Percentiles rank a stretch among this genome's conserved stretches.
Conservation (phyloP, 2,329 filamentous ascomycete species). For the Cordyceps militaris region DNA sequence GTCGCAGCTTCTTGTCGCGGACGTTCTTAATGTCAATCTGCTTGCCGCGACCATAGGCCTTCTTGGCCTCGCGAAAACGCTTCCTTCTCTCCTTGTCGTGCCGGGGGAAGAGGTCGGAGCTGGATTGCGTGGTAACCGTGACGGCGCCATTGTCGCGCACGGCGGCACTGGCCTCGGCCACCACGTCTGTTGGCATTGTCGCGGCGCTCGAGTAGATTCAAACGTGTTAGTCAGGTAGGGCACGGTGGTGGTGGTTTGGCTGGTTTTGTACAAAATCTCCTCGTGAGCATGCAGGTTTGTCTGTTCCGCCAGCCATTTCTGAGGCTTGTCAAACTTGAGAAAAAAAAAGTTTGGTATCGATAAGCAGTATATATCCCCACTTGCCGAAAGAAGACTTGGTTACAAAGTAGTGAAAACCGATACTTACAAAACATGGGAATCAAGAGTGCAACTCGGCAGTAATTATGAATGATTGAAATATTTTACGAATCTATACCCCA, state of each 20-base stretch:
- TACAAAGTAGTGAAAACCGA: neutral
- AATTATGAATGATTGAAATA: neutral
- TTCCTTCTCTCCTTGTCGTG: constrained; percentile 44
- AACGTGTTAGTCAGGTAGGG: neutral
- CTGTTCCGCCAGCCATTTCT: neutral
- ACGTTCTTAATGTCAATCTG: constrained; percentile 65
- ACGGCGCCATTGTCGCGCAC: constrained; percentile 47
- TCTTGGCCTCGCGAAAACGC: constrained; percentile 56
- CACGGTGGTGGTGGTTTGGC: neutral
- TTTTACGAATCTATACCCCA: neutral
- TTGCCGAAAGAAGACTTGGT: constrained; percentile 6
- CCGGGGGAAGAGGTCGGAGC: constrained; percentile 46
- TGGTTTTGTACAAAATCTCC: neutral
- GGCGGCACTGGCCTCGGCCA: constrained; percentile 24
- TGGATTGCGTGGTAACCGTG: constrained; percentile 37
- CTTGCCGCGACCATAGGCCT: constrained; percentile 77
- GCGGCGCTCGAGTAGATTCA: neutral
- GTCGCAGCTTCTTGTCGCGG: constrained; percentile 83
- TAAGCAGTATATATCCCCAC: neutral
- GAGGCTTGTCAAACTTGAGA: neutral
- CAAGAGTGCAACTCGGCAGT: neutral
- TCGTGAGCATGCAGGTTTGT: neutral
- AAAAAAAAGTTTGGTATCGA: constrained; percentile 12
- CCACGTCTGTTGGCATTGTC: neutral
- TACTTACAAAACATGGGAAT: neutral